phyloP scores from a whole-genome alignment of 768 basidiomycete species.

The Dentipellis fragilis region DNA sequence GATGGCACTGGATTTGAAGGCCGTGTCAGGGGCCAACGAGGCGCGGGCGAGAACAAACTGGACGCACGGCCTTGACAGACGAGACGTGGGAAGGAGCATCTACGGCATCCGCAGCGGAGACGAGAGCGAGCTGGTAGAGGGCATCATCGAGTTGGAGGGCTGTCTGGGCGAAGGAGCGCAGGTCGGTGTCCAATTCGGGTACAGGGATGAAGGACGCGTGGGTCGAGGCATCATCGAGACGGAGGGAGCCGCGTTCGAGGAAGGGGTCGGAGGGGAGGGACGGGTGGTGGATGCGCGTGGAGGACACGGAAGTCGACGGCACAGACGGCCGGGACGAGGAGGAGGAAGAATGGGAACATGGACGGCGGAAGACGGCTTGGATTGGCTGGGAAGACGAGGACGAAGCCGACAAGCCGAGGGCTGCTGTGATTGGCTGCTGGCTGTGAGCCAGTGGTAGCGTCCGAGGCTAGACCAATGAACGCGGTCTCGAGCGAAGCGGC shows the following conservation, averaged over 20 bases:
- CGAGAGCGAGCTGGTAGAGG: slow-evolving; percentile 67
- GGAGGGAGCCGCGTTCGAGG: slow-evolving; percentile 31
- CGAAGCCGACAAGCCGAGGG: not conserved
- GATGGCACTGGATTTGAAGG: slow-evolving; percentile 47
- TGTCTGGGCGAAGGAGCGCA: slow-evolving; percentile 31
- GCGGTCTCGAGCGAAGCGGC: not conserved
- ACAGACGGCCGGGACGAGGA: slow-evolving; percentile 13
- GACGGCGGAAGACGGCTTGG: slow-evolving; percentile 16
- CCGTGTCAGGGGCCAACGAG: slow-evolving; percentile 1
- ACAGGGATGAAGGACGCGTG: slow-evolving; percentile 29
- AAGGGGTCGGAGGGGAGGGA: slow-evolving; percentile 25
- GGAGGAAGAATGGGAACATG: slow-evolving; percentile 17
- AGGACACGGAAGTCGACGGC: slow-evolving; percentile 24
- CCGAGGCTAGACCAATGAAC: not conserved
- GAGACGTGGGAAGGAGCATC: slow-evolving; percentile 43
- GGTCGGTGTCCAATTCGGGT: slow-evolving; percentile 35
- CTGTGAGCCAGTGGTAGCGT: not conserved
- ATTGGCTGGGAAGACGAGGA: slow-evolving; percentile 16
- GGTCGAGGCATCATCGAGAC: slow-evolving; percentile 17
- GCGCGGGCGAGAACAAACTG: slow-evolving; percentile 6
- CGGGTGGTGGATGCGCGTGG: slow-evolving; percentile 49
- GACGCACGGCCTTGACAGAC: slow-evolving; percentile 50
- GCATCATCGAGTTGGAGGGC: slow-evolving; percentile 28
- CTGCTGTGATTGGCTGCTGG: not conserved
- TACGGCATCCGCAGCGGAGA: slow-evolving; percentile 32